Base-by-base conservation (phyloP, 1,284 basidiomycete genomes). In the Jaminaea rosea region DNA sequence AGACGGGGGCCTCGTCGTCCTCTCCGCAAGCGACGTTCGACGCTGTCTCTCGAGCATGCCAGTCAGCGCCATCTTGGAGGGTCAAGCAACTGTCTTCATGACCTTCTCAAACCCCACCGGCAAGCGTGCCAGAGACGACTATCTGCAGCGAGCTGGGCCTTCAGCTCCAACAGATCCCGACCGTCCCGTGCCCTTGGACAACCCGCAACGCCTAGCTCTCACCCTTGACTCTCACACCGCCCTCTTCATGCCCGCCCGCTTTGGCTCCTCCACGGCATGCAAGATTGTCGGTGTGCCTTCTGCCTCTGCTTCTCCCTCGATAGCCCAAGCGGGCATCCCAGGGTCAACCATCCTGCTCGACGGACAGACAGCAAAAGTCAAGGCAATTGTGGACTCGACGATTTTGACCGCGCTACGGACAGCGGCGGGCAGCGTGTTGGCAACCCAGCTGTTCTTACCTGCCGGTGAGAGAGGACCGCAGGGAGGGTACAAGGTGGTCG, bases 301-400 rank as follows among this genome's bases (percentile, higher is more conserved):
- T 8, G 9, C 29, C 0, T 76, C 72, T 1, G 46, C 49, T 0
- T 56, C 56, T 1, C 62, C 59, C 5, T 53, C 74, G 2, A 76
- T 65, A 1, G 77, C 78, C 26, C 67, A 57, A 1, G 75, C 77
- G 3, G 87, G 88, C 0, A 68, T 91, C 6, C 86, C 87, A 1
- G 87, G 79, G 0, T 83, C 83, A 1, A 91, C 86, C 0, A 71
- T 89, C 24, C 79, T 91, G 1, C 67, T 92, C 26, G 83, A 90
- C 63, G 84, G 87, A 57, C 63, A 65, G 4, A 82, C 80, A 0
- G 88, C 88, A 1, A 75, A 76, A 2, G 79, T 83, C 9, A 82
- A 79, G 58, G 87, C 85, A 0, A 75, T 91, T 13, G 76, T 91
- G 24, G 90, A 91, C 65, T 83, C 88, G 1, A 77, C 83, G 36